phyloP scores from a whole-genome alignment of 129 eudicot genomes.

The Centrapalus pauciflorus region DNA sequence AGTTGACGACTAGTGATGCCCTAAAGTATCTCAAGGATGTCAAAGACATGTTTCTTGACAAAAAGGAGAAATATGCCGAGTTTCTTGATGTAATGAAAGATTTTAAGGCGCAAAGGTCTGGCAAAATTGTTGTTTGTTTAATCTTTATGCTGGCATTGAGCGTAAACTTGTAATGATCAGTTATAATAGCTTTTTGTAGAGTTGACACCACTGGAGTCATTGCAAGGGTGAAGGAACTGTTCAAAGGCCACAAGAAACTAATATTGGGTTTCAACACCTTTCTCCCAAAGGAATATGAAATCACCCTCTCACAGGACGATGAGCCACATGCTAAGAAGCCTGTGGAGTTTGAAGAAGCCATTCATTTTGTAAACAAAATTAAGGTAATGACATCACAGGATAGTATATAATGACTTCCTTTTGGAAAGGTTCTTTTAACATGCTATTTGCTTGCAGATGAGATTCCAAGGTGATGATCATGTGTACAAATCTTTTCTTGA shows the following conservation, averaged over 20 bases:
- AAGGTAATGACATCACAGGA: conserved; percentile 45
- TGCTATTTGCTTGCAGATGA: conserved; percentile 46
- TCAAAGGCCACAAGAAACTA: conserved; percentile 59
- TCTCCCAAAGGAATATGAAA: conserved; percentile 80
- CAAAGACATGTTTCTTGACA: conserved; percentile 66
- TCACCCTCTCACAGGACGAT: conserved; percentile 51
- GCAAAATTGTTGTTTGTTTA: background rate
- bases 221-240: conserved; percentile 66
- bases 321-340: conserved; percentile 58
- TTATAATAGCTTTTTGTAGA: conserved; percentile 34
- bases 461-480: conserved; percentile 76
- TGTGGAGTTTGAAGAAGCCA: conserved; percentile 71
- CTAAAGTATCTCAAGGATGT: conserved; percentile 70
- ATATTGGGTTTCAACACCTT: conserved; percentile 92
- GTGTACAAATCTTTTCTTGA: conserved; percentile 85
- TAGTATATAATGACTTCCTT: background rate
- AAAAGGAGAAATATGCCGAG: conserved; percentile 61
- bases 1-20: conserved; percentile 66
- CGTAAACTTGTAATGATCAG: conserved; percentile 12
- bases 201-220: conserved; percentile 61
- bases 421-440: conserved; percentile 6
- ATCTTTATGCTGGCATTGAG: background rate
- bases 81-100: conserved; percentile 91
- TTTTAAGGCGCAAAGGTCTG: conserved; percentile 78
- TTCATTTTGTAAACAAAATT: conserved; percentile 67